A percentile compares a stretch with the other conserved stretches of the same genome.
Evolutionary conservation across 306 rosid species (phyloP).

Genomic region (Lotus japonicus): DNA sequence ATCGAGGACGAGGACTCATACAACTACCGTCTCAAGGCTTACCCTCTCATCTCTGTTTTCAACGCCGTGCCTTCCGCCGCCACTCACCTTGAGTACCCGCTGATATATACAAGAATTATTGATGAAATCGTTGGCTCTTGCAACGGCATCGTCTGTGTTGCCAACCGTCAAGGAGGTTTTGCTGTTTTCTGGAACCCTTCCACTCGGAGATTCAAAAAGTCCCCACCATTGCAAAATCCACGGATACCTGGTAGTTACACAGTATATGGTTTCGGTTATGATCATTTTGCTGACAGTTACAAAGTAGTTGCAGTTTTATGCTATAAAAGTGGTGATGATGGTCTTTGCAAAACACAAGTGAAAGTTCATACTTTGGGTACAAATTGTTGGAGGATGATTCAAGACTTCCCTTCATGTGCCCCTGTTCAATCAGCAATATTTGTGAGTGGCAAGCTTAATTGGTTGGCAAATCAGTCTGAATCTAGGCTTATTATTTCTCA

Average conservation of each 20-base stretch:
- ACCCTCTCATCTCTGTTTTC: too few species aligned
- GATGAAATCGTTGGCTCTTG: slow-evolving; percentile 3
- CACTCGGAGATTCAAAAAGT: neutral
- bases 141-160: slow-evolving; percentile 29
- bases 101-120: too few species aligned
- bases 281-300: slow-evolving; percentile 9
- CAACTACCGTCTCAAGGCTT: too few species aligned
- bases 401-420: slow-evolving; percentile 1
- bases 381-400: slow-evolving; percentile 24
- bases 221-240: neutral
- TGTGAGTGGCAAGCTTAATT: slow-evolving; percentile 36
- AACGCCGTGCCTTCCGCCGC: too few species aligned
- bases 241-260: neutral
- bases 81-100: too few species aligned
- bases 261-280: slow-evolving; percentile 27
- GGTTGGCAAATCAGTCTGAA: too few species aligned
- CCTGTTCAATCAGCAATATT: neutral
- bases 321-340: neutral
- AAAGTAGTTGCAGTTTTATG: slow-evolving; percentile 23
- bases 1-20: too few species aligned
- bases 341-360: too few species aligned
- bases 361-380: slow-evolving; percentile 18
- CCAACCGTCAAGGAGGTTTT: neutral
- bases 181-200: slow-evolving; percentile 25
- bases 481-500: slow-evolving; percentile 8